phyloP scores from a whole-genome alignment of 78 protist genomes.

The Cyanophora paradoxa region DNA sequence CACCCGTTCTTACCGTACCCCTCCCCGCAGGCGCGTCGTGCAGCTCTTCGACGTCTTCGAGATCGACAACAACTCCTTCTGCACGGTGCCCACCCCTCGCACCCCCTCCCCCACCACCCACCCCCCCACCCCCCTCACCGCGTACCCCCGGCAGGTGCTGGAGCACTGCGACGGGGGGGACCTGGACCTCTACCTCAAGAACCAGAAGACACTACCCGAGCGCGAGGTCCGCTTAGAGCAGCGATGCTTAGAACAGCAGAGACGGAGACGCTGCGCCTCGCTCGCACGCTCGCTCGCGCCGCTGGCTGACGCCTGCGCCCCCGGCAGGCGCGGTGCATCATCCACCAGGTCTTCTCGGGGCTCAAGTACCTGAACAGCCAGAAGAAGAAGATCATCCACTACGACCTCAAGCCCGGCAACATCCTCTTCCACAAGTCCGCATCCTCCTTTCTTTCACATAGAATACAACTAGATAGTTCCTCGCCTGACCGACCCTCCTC shows the following conservation, averaged over 20 bases:
- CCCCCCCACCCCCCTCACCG: no score
- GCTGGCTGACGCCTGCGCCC: no score
- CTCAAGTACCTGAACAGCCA: slow-evolving; percentile 53
- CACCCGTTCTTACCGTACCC: no score
- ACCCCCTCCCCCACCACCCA: no score
- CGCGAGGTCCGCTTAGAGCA: no score
- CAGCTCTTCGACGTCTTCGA: slow-evolving; percentile 42
- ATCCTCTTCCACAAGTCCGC: slow-evolving; percentile 35
- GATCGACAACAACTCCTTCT: slow-evolving; percentile 38
- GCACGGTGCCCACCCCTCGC: slow-evolving; percentile 36
- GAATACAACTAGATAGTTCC: no score
- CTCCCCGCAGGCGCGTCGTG: no score
- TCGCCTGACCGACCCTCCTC: no score
- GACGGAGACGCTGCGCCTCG: no score
- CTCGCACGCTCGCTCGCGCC: no score
- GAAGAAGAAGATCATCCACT: slow-evolving; percentile 64
- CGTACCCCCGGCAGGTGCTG: slow-evolving; percentile 23
- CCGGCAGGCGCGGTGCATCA: background rate
- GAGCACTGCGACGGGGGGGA: slow-evolving; percentile 64
- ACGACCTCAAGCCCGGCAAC: slow-evolving; percentile 86
- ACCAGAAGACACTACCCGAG: slow-evolving; percentile 22
- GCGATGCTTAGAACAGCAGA: no score
- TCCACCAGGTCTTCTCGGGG: slow-evolving; percentile 55
- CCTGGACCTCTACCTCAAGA: slow-evolving; percentile 38
- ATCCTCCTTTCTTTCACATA: background rate